Evolutionary conservation across 2,329 filamentous ascomycete species (phyloP).

Genomic region (Chalara sp.): DNA sequence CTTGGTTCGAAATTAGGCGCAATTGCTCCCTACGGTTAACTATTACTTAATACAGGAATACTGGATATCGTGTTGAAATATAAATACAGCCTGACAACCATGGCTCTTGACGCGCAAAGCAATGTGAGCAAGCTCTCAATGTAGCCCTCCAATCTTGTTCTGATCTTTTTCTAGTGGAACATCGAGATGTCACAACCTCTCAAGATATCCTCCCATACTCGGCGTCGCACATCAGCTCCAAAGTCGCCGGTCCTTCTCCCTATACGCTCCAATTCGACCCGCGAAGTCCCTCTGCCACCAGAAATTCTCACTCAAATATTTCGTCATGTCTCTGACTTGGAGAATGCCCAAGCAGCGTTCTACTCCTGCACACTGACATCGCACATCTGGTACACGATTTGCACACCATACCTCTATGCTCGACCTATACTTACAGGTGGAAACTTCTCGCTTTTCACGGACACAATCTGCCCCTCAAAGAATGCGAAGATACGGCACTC

Average conservation of each 20-base stretch:
- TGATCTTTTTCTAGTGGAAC: conserved; percentile 13
- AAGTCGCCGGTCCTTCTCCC: not conserved
- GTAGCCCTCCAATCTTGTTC: not conserved
- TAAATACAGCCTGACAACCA: conserved; percentile 2
- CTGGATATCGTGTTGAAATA: too few relatives aligned
- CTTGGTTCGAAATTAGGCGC: too few relatives aligned
- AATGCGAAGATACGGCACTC: conserved; percentile 28
- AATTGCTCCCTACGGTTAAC: too few relatives aligned
- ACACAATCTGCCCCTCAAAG: conserved; percentile 28
- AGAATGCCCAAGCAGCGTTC: conserved; percentile 17
- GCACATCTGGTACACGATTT: conserved; percentile 24
- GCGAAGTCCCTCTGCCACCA: conserved; percentile 22
- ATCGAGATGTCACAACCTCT: conserved; percentile 24
- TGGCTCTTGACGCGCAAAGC: conserved; percentile 24
- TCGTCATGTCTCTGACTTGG: conserved; percentile 18
- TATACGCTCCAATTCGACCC: conserved; percentile 1
- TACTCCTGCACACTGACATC: conserved; percentile 25
- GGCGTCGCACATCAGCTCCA: not conserved
- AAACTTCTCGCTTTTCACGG: conserved; percentile 26
- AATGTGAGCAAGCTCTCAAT: conserved; percentile 9
- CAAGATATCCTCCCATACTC: conserved; percentile 7
- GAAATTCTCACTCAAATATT: conserved; percentile 27
- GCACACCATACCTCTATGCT: conserved; percentile 21
- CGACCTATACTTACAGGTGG: conserved; percentile 21
- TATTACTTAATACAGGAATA: too few relatives aligned